phyloP scores from a whole-genome alignment of 352 stramenopile species.

The Phytophthora citrophthora region DNA sequence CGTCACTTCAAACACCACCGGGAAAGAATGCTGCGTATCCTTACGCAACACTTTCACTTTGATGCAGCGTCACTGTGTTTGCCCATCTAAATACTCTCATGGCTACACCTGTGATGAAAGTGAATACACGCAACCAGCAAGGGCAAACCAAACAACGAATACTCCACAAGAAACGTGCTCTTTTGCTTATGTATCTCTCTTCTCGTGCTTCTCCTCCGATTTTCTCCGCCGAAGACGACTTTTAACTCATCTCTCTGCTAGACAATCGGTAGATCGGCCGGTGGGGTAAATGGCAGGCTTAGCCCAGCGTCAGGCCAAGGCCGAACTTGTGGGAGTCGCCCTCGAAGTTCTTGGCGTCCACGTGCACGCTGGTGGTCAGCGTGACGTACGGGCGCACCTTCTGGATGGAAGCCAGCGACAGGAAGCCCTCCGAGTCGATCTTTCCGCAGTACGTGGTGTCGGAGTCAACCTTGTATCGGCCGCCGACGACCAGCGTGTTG shows the following conservation, averaged over 20 bases:
- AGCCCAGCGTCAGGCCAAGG: constrained; percentile 77
- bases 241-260: constrained; percentile 19
- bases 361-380: constrained; percentile 79
- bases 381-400: constrained; percentile 79
- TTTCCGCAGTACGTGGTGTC: constrained; percentile 86
- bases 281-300: constrained; percentile 37
- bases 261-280: constrained; percentile 17
- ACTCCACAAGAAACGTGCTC: constrained; percentile 48
- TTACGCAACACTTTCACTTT: neutral
- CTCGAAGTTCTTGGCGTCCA: constrained; percentile 89
- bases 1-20: too few relatives aligned
- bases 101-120: neutral
- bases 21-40: neutral
- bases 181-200: constrained; percentile 47
- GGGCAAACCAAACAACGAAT: neutral
- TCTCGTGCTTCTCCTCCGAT: constrained; percentile 23
- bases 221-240: constrained; percentile 10
- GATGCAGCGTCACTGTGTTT: neutral
- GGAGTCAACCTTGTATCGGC: constrained; percentile 74
- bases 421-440: constrained; percentile 83
- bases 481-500: constrained; percentile 81
- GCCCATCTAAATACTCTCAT: neutral
- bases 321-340: constrained; percentile 89
- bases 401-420: constrained; percentile 79
- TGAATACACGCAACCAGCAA: neutral